Evolutionary conservation across 768 basidiomycete genomes (phyloP).

Genomic region (Crassisporium funariophilum): DNA sequence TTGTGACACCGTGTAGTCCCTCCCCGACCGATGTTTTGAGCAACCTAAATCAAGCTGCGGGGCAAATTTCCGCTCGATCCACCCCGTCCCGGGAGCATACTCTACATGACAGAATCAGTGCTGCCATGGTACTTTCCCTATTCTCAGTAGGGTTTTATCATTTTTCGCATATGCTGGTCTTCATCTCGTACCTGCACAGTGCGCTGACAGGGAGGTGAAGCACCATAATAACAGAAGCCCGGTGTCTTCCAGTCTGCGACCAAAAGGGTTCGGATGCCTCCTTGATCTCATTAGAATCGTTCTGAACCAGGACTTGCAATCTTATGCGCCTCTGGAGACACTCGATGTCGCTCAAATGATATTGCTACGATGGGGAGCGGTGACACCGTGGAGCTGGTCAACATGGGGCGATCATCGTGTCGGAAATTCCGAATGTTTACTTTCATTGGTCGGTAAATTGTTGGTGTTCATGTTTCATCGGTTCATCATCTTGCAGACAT

Average conservation of each 20-base stretch:
- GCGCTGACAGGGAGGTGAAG: background rate
- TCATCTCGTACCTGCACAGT: conserved; percentile 1
- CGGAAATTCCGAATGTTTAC: conserved; percentile 50
- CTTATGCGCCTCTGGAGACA: conserved; percentile 11
- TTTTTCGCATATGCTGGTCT: background rate
- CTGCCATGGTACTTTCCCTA: conserved; percentile 44
- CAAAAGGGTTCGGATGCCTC: conserved; percentile 46
- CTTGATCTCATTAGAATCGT: conserved; percentile 47
- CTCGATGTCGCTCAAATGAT: conserved; percentile 41
- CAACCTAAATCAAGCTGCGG: conserved; percentile 21
- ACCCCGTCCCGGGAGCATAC: conserved; percentile 10
- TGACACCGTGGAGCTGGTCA: conserved; percentile 66
- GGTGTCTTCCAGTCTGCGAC: conserved; percentile 36
- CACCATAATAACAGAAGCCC: background rate
- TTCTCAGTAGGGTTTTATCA: conserved; percentile 35
- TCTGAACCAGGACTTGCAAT: conserved; percentile 29
- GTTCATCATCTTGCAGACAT: conserved; percentile 38
- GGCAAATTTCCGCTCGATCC: conserved; percentile 5
- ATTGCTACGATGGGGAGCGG: conserved; percentile 59
- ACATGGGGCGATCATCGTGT: conserved; percentile 58
- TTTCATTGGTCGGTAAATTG: conserved; percentile 45
- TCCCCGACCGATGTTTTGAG: conserved; percentile 18
- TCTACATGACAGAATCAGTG: conserved; percentile 26
- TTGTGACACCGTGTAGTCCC: conserved; percentile 1
- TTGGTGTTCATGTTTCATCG: background rate